Percentiles rank a stretch among this genome's conserved stretches.
Evolutionary conservation across 106 monocot species (phyloP).

Genomic region (Agapanthus africanus): DNA sequence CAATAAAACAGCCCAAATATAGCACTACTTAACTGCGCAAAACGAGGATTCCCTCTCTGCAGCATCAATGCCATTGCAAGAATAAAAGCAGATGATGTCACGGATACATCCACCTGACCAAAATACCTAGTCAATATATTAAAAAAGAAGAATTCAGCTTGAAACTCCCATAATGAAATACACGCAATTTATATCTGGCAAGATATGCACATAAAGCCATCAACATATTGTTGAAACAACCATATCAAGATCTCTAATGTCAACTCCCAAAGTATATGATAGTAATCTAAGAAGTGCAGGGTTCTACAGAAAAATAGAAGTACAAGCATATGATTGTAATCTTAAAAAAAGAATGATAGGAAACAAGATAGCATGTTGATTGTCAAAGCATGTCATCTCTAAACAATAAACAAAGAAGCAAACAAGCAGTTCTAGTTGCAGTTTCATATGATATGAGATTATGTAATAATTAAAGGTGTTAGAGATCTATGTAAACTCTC

Average conservation of each 20-base stretch:
- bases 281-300: too few relatives aligned
- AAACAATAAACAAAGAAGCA: not conserved
- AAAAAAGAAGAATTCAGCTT: constrained; percentile 3
- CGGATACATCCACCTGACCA: constrained; percentile 86
- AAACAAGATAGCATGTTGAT: too few relatives aligned
- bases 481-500: not conserved
- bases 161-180: not conserved
- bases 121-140: constrained; percentile 57
- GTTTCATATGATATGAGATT: not conserved
- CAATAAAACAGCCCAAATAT: constrained; percentile 97
- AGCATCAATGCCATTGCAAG: constrained; percentile 75
- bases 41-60: constrained; percentile 90
- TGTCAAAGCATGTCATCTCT: not conserved
- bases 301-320: not conserved
- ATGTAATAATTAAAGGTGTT: too few relatives aligned
- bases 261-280: too few relatives aligned
- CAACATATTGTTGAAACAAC: not conserved
- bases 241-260: not conserved
- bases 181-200: not conserved
- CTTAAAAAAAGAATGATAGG: not conserved
- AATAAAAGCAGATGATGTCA: constrained; percentile 76
- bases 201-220: not conserved
- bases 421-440: not conserved
- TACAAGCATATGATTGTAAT: not conserved
- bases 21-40: constrained; percentile 89